A percentile compares a stretch with the other conserved stretches of the same genome.
These are phyloP conservation scores for Coniochaeta pulveracea DNA, from an alignment of 2,329 filamentous ascomycete genomes.

Conservation along the genomic window DNA sequence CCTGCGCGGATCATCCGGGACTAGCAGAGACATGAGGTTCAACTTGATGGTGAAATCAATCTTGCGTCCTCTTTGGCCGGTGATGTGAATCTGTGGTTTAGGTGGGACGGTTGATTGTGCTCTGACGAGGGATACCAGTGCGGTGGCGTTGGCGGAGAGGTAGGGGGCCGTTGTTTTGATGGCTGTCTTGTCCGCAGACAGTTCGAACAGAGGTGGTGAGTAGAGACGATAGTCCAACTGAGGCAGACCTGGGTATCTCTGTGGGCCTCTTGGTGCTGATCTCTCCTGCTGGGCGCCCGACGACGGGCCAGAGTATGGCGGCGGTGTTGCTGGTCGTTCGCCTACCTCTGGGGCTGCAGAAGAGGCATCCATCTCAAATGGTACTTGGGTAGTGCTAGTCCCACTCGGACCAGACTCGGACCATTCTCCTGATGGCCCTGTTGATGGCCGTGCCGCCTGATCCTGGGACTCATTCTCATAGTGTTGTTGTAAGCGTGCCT, in stretches of 20 bases:
- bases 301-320: constrained; percentile 23
- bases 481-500: constrained; percentile 4
- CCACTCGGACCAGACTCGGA: no score
- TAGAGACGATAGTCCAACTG: constrained; percentile 40
- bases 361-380: no score
- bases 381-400: no score
- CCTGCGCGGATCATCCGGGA: constrained; percentile 30
- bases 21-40: constrained; percentile 41
- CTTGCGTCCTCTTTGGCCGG: constrained; percentile 28
- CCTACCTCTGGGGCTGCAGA: no score
- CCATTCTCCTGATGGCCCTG: no score
- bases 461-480: constrained; percentile 2
- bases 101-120: constrained; percentile 39
- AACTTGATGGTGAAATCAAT: constrained; percentile 42
- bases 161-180: constrained; percentile 35
- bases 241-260: constrained; percentile 34
- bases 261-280: constrained; percentile 14
- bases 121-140: constrained; percentile 33
- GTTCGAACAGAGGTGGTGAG: constrained; percentile 36
- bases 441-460: no score
- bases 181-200: constrained; percentile 35
- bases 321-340: constrained; percentile 16
- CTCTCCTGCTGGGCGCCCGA: constrained; percentile 8
- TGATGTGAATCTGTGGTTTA: constrained; percentile 39
- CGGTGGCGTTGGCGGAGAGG: constrained; percentile 31